Evolutionary conservation across 306 rosid species (phyloP).

Genomic region (Comarum palustre): DNA sequence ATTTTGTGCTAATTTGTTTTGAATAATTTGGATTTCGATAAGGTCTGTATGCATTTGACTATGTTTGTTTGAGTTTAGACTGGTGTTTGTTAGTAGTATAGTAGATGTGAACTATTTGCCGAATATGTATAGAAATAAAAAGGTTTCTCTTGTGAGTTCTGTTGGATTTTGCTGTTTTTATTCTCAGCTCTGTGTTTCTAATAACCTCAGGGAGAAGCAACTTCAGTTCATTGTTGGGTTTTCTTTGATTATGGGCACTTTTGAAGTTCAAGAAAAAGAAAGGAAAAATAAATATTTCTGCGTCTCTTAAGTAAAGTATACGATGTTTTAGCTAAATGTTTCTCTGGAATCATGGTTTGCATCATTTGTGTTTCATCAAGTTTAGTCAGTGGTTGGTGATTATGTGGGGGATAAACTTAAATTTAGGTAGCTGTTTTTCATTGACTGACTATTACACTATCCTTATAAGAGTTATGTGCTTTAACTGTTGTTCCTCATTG

Average conservation of each 20-base stretch:
- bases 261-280: not conserved
- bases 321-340: not conserved
- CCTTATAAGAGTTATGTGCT: not conserved
- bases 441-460: not conserved
- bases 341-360: not conserved
- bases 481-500: conserved; percentile 3
- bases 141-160: no score
- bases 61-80: not conserved
- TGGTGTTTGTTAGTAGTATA: not conserved
- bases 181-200: no score
- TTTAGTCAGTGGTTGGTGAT: not conserved
- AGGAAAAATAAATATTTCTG: no score
- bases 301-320: not conserved
- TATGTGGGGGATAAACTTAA: not conserved
- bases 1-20: no score
- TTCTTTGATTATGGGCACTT: not conserved
- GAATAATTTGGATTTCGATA: not conserved
- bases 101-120: no score
- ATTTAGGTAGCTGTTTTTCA: not conserved
- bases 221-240: no score
- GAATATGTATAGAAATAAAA: not conserved
- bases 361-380: not conserved
- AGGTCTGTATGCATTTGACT: not conserved
- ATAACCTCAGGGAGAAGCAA: no score
- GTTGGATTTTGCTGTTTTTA: no score